Percentiles rank a stretch among this genome's conserved stretches.
Evolutionary conservation across 2,329 filamentous ascomycete genomes (phyloP).

Genomic region (Diaporthe sp.): DNA sequence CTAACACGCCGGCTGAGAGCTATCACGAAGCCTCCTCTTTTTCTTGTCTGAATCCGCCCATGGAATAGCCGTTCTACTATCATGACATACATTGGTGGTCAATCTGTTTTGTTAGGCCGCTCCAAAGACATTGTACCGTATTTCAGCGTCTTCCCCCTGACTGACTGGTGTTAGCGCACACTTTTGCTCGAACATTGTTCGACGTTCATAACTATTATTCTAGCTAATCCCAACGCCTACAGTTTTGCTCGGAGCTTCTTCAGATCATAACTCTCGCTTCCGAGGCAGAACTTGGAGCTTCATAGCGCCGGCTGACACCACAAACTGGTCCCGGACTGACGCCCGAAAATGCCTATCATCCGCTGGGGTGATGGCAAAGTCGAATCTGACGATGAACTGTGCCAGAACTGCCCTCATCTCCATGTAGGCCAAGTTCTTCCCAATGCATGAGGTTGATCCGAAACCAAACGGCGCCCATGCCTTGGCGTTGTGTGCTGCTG

Average conservation of each 20-base stretch:
- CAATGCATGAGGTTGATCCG: slow-evolving; percentile 22
- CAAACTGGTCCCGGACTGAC: slow-evolving; percentile 7
- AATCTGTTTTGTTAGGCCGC: not conserved
- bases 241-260: not conserved
- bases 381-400: slow-evolving; percentile 11
- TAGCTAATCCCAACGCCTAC: not conserved
- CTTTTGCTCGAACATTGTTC: not conserved
- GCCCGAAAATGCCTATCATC: not conserved
- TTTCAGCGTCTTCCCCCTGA: too few relatives aligned
- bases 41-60: not conserved
- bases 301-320: not conserved
- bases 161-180: not conserved
- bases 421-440: slow-evolving; percentile 17
- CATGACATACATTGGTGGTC: not conserved
- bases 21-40: not conserved
- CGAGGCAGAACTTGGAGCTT: slow-evolving; percentile 1
- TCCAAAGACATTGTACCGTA: not conserved
- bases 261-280: not conserved
- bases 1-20: not conserved
- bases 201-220: not conserved
- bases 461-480: slow-evolving; percentile 27
- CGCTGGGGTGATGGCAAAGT: slow-evolving; percentile 1
- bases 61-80: not conserved
- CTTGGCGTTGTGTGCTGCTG: not conserved
- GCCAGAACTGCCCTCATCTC: slow-evolving; percentile 32